Evolutionary conservation across 1,284 basidiomycete species (phyloP).

Genomic region (Cerioporus squamosus): DNA sequence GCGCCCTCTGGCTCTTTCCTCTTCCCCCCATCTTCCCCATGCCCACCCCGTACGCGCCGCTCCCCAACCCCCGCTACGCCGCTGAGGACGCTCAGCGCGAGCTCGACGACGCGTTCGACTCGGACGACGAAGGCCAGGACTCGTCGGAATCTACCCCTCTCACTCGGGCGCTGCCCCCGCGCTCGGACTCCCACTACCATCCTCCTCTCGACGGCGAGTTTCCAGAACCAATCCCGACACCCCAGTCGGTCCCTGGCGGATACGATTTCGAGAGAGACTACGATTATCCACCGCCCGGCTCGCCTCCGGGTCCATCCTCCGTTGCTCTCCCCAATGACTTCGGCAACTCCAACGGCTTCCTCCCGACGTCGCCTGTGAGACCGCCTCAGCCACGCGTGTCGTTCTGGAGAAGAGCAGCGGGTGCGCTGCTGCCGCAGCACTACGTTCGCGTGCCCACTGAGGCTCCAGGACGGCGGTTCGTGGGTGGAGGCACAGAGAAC

Average conservation of each 20-base stretch:
- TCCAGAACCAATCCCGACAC: slow-evolving; percentile 13
- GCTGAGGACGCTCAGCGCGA: slow-evolving; percentile 56
- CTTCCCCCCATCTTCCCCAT: slow-evolving; percentile 13
- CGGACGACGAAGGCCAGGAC: slow-evolving; percentile 52
- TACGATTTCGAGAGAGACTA: slow-evolving; percentile 30
- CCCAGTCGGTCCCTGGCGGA: slow-evolving; percentile 20
- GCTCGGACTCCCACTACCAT: slow-evolving; percentile 22
- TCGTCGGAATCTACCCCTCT: slow-evolving; percentile 46
- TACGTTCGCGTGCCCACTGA: slow-evolving; percentile 64
- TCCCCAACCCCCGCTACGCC: slow-evolving; percentile 51
- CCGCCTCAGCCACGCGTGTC: slow-evolving; percentile 47
- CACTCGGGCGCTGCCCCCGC: slow-evolving; percentile 25
- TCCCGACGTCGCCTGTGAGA: slow-evolving; percentile 59
- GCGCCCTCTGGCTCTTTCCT: slow-evolving; percentile 1
- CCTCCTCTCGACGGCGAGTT: slow-evolving; percentile 19
- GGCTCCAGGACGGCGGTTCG: slow-evolving; percentile 29
- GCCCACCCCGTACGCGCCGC: slow-evolving; percentile 50
- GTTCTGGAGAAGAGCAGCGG: slow-evolving; percentile 65
- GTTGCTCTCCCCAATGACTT: slow-evolving; percentile 68
- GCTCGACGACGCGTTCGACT: slow-evolving; percentile 69
- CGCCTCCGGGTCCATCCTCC: slow-evolving; percentile 69
- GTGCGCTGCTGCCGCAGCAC: slow-evolving; percentile 75
- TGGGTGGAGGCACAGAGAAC: slow-evolving; percentile 85
- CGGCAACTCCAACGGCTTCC: slow-evolving; percentile 81
- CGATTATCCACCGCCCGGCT: slow-evolving; percentile 77